Conservation (phyloP, 495 filamentous ascomycete genomes). For the Rusavskia elegans region DNA sequence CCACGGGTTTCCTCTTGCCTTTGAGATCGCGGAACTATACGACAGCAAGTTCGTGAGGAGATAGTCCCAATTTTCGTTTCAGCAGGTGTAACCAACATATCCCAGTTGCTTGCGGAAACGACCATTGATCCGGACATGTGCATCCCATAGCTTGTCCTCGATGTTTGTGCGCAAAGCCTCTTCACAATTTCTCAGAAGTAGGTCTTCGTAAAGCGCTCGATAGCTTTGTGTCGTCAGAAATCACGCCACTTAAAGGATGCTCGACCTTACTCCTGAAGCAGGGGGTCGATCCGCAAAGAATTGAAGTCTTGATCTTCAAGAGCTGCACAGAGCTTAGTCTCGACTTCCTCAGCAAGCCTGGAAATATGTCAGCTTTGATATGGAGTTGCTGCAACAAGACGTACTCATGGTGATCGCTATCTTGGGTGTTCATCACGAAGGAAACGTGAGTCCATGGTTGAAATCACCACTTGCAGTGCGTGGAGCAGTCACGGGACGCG, state of each 20-base stretch:
- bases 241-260: not conserved
- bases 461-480: too few species aligned
- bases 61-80: not conserved
- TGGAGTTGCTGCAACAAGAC: too few species aligned
- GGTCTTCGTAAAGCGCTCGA: constrained; percentile 50
- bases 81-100: constrained; percentile 22
- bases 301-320: constrained; percentile 36
- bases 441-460: too few species aligned
- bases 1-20: constrained; percentile 50
- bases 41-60: not conserved
- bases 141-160: constrained; percentile 62
- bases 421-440: too few species aligned
- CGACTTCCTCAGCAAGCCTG: constrained; percentile 30
- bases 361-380: not conserved
- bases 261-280: constrained; percentile 35
- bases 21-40: constrained; percentile 35
- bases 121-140: constrained; percentile 59
- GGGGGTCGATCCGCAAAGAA: constrained; percentile 40
- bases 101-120: constrained; percentile 51
- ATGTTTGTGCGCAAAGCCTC: constrained; percentile 44
- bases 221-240: constrained; percentile 28
- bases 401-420: too few species aligned
- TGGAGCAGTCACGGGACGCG: too few species aligned
- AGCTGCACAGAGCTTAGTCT: constrained; percentile 31
- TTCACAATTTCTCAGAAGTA: constrained; percentile 59